Base-by-base conservation (phyloP, 2,329 filamentous ascomycete species). In the Phialophora macrospora region DNA sequence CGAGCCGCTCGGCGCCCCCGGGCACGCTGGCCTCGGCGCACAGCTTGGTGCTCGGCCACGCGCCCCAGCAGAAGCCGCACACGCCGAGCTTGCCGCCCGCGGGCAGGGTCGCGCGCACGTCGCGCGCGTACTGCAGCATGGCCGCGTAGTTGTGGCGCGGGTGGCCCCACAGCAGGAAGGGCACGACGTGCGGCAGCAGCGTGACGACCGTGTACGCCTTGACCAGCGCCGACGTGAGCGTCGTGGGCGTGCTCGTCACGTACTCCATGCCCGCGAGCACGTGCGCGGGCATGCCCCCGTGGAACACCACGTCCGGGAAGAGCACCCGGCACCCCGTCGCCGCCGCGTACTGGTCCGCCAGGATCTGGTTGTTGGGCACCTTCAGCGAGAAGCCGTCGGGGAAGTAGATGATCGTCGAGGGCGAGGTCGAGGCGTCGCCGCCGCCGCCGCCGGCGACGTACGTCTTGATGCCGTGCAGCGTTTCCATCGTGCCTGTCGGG, bases 21-120 rank as follows among this genome's bases (percentile, higher is more conserved):
- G 24, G 24, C 24, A 2, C 24, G 24, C 38, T 1, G 2, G 14
- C 49, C 66, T 79, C 77, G 5, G 79, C 77, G 28, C 80, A 76
- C 4, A 88, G 78, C 17, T 80, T 72, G 3, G 84, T 72, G 4
- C 78, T 73, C 66, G 85, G 80, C 67, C 83, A 83, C 22, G 84
- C 86, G 51, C 86, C 85, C 85, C 85, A 88, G 77, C 84, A 88
- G 76, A 85, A 88, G 0, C 86, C 86, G 0, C 82, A 83, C 0
- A 79, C 82, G 32, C 81, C 84, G 28, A 87, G 73, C 64, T 78
- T 80, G 3, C 75, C 72, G 17, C 71, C 66, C 20, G 69, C 55
- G 6, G 73, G 71, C 32, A 72, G 51, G 17, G 67, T 65, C 1
- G 68, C 71, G 30, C 75, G 75, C 20, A 80, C 66, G 17, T 70